Evolutionary conservation across 257 asterid genomes (phyloP).

Genomic region (Solanum paucissectum): DNA sequence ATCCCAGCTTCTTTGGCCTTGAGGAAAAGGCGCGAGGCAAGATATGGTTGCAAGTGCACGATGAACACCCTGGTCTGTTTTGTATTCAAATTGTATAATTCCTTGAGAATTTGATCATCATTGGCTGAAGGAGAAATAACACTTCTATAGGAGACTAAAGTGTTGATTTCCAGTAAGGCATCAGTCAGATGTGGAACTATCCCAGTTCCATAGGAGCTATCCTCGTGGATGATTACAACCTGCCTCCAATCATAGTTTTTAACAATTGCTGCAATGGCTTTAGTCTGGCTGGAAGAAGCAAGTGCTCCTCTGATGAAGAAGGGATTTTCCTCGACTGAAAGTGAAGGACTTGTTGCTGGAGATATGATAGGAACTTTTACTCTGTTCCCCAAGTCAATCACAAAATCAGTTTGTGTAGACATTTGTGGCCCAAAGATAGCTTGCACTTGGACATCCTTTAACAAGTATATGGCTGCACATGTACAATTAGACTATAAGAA

Average conservation of each 20-base stretch:
- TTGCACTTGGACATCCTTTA: conserved; percentile 27
- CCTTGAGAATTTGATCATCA: conserved; percentile 1
- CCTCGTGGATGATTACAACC: conserved; percentile 20
- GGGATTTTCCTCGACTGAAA: conserved; percentile 9
- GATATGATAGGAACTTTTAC: conserved; percentile 9
- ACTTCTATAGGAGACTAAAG: conserved; percentile 10
- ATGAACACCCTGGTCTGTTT: conserved; percentile 39
- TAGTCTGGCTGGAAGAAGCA: conserved; percentile 15
- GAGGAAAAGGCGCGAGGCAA: conserved; percentile 22
- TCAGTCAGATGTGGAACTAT: conserved; percentile 14
- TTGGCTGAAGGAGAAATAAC: conserved; percentile 1
- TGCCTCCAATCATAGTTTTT: conserved; percentile 16
- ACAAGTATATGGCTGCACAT: conserved; percentile 34
- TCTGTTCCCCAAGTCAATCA: conserved; percentile 19
- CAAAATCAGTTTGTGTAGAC: conserved; percentile 33
- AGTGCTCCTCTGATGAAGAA: conserved; percentile 20
- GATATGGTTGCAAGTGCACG: conserved; percentile 26
- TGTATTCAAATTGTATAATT: conserved; percentile 13
- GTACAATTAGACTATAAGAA: background rate
- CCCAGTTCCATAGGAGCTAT: conserved; percentile 11
- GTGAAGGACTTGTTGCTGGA: conserved; percentile 22
- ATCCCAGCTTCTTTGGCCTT: conserved; percentile 28
- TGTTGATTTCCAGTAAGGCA: conserved; percentile 10
- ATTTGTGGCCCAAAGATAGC: conserved; percentile 38
- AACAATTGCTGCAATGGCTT: conserved; percentile 19